Evolutionary conservation across 495 filamentous ascomycete genomes (phyloP), one percentile per base, ranked within the genome.

Genomic region (Aspergillus hancockii): DNA sequence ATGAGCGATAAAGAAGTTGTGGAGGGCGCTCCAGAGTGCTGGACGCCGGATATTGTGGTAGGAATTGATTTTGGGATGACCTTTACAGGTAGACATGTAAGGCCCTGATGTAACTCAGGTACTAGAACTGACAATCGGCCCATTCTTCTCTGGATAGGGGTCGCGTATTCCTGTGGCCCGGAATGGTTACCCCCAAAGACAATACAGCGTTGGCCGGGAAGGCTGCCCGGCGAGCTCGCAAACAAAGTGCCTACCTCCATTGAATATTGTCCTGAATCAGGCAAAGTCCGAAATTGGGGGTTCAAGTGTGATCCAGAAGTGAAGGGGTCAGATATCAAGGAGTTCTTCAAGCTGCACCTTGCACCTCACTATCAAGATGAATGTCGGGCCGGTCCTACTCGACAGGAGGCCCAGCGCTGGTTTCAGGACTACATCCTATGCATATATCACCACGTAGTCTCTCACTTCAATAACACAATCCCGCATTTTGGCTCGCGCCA

Each of bases 51-150:
- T 62, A 80, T 87, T 59, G 65, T 85, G 13, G 76, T 87, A 25
- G 82, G 82, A 16, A 70, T 88, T 51, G 85, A 88, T 61, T 74
- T 87, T 56, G 85, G 85, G 2, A 86, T 85, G 71, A 87, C 85
- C 23, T 86, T 76, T 55, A 84, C 83, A 54, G 82, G 82, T 81
- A 73, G 55, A 71, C n/a, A 12, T 18, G 22, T 51, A 16, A 45
- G 38, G 36, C 13, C 43, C 19, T 28, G 38, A 58, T 21, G 9
- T 32, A 25, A 34, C 10, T 16, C 30, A 49, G 8, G 22, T 13
- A 22, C 12, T 51, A 25, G 49, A 43, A 8, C 43, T 54, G n/a
- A 56, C 32, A n/a, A 34, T 2, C 4, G 8, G 9, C 34, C 41
- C 28, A 52, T 28, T 50, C 2, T 18, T 31, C 59, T 55, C 32